Base-by-base conservation (phyloP, 2,329 filamentous ascomycete genomes). In the Cladosporium halotolerans region DNA sequence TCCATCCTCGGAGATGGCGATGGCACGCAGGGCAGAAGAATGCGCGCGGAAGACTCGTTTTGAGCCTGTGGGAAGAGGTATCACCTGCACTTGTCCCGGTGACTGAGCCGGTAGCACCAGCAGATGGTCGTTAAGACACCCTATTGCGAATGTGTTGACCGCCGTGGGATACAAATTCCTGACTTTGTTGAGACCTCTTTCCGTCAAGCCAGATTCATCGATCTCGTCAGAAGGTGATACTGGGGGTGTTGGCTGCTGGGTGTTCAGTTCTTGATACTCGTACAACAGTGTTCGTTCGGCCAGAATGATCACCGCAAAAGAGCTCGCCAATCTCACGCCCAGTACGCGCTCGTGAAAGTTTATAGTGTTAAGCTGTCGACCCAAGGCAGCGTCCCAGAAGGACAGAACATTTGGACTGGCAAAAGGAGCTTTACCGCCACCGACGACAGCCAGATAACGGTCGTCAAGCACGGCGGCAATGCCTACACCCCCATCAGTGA, bases 41-140 rank as follows among this genome's bases (percentile, higher is more conserved):
- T 99, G 93, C 3, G 92, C 93, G 1, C 90, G 89, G 55, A 97
- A 89, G 68, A 99, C 96, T 72, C 86, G 95, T 59, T 97, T 89
- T 63, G 88, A 92, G 46, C 84, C 84, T 0, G 84, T 89, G 14
- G 78, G 76, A 9, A 95, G 72, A 62, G 95, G 84, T 48, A 96
- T 86, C 1, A 97, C 74, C 68, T 96, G 91, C 28, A 97, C 85
- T 65, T 99, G 93, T 10, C 93, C 93, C 0, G 82, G 73, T 1
- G 87, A 91, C 49, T 89, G 81, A n/a, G 92, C 92, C 0, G 92
- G 92, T 58, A 97, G 93, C 0, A 86, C 88, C 6, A 96, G 76
- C 34, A 84, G 76, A 59, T 84, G 84, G 36, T 84, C 76, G 1
- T 86, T 86, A 16, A 97, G 74, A 65, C 85, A 88, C 63, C 88